Base-by-base conservation (phyloP, 164 flowering plant genomes). In the Vitis rupestris region DNA sequence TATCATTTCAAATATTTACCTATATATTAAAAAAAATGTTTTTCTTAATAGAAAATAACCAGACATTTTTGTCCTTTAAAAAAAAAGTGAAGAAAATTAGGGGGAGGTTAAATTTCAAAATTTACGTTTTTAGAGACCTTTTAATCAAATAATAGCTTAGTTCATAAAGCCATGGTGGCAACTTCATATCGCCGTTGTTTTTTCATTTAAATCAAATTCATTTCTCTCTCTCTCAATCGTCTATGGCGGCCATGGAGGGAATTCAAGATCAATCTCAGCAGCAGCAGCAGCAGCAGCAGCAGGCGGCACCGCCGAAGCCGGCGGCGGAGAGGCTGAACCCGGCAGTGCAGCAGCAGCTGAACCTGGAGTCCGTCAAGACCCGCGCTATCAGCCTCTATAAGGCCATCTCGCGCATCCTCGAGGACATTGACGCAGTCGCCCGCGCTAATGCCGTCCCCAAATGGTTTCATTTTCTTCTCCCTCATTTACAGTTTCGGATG, bases 381-480 rank as follows among this genome's bases (percentile, higher is more conserved):
- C 87, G 98, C 44, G 98, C 97, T 31, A 77, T 86, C 16, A 83
- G 94, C 65, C 91, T 94, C 61, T 88, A 59, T 85, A 94, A 92
- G 74, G 83, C 97, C 79, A 87, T 94, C 72, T 80, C 97, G 77
- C 94, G 95, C 68, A 90, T 94, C 69, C 93, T 92, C 29, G 95
- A 92, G 62, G 95, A 90, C 14, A 83, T 92, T 7, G 96, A 91
- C 57, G 83, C 74, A 74, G 72, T 87, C 29, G 82, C 88, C 65
- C 91, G 90, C 69, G 66, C 94, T 72, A 91, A 92, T 71, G 71
- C 96, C 65, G 71, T 70, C 29, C 99, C 98, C 50, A 94, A 92
- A 85, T 92, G 97, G 97, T 93, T 61, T n/a, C 4, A 11, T 13
- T 64, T 57, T 61, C 56, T 50, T n/a, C 63, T 59, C 51, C 52